These are phyloP conservation scores for Metschnikowia arizonensis DNA, from an alignment of 805 yeast genomes.

Conservation along the genomic window DNA sequence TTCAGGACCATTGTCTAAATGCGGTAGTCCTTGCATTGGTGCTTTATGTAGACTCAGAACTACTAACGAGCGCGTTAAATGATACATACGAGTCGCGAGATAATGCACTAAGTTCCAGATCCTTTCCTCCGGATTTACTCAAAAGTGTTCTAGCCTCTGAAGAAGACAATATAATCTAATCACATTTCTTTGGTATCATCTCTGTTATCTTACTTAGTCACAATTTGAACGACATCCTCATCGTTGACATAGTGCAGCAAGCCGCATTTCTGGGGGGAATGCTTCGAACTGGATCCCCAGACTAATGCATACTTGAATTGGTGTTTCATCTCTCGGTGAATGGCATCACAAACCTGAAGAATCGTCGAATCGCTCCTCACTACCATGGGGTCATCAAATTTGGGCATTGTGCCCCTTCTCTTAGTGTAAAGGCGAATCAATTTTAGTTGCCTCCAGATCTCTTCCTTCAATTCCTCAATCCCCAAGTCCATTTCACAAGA, in stretches of 20 bases:
- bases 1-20: constrained; percentile 21
- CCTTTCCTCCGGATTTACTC: background rate
- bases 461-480: constrained; percentile 80
- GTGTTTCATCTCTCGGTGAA: constrained; percentile 88
- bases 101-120: background rate
- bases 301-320: constrained; percentile 92
- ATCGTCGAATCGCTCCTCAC: constrained; percentile 76
- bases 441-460: constrained; percentile 86
- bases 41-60: background rate
- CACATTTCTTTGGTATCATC: background rate
- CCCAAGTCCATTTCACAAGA: constrained; percentile 89
- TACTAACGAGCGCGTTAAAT: background rate
- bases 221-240: constrained; percentile 90
- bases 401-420: constrained; percentile 76
- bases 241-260: constrained; percentile 77
- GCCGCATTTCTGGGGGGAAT: constrained; percentile 96
- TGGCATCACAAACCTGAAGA: constrained; percentile 84
- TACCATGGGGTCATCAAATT: constrained; percentile 85
- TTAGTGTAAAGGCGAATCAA: constrained; percentile 83
- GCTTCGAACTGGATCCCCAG: constrained; percentile 95
- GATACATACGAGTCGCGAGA: constrained; percentile 1
- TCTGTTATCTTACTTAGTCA: constrained; percentile 57
- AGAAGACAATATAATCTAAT: background rate
- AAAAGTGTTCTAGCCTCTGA: background rate
- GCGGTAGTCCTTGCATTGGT: constrained; percentile 10